Evolutionary conservation across 2,329 filamentous ascomycete species (phyloP).

Genomic region (Hymenoscyphus fraxineus): DNA sequence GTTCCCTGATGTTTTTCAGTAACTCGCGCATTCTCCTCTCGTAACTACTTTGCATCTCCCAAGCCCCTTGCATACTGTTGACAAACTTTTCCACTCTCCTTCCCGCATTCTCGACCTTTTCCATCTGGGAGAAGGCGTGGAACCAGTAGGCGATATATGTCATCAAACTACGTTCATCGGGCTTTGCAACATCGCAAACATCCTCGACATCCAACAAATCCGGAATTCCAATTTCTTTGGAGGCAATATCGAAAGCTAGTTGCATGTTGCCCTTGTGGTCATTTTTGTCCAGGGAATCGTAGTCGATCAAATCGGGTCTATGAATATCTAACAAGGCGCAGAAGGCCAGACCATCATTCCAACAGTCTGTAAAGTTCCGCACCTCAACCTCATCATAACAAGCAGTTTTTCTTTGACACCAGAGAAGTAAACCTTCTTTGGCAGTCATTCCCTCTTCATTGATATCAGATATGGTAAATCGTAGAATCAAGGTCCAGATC

Average conservation of each 20-base stretch:
- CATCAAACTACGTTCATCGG: conserved; percentile 95
- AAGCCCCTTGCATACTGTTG: conserved; percentile 96
- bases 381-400: conserved; percentile 98
- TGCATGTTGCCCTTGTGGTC: conserved; percentile 98
- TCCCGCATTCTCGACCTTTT: conserved; percentile 96
- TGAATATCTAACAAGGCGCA: conserved; percentile 96
- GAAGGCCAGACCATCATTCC: conserved; percentile 96
- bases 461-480: conserved; percentile 98
- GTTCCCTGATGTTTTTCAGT: conserved; percentile 67
- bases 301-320: conserved; percentile 94
- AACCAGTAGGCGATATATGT: conserved; percentile 99
- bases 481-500: conserved; percentile 96
- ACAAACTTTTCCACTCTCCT: conserved; percentile 97
- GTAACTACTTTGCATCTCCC: conserved; percentile 98
- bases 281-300: conserved; percentile 86
- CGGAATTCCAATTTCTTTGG: conserved; percentile 94
- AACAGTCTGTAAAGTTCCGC: conserved; percentile 89
- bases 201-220: conserved; percentile 95
- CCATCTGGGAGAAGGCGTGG: conserved; percentile 98
- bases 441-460: conserved; percentile 97
- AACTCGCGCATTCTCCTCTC: conserved; percentile 86
- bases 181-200: conserved; percentile 93
- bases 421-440: conserved; percentile 89
- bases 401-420: conserved; percentile 97
- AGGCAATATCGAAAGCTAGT: conserved; percentile 91